phyloP scores from a whole-genome alignment of 768 basidiomycete genomes.

The Phanerochaete sordida region DNA sequence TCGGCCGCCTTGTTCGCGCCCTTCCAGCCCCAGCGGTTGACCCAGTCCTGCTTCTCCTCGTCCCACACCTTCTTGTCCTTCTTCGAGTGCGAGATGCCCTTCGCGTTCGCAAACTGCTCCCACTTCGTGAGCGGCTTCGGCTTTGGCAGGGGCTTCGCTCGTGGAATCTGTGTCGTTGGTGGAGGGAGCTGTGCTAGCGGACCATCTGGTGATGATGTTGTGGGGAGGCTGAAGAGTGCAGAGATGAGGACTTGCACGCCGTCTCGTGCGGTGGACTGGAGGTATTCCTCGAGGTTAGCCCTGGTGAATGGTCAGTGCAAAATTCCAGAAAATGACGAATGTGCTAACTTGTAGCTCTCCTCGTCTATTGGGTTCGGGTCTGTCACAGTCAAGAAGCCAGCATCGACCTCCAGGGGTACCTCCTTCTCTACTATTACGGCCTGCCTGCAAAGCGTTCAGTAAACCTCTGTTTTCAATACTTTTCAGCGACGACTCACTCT shows the following conservation, averaged over 20 bases:
- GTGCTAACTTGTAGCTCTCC: conserved; percentile 73
- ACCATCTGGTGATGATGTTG: conserved; percentile 69
- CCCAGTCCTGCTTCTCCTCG: conserved; percentile 92
- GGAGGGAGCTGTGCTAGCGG: conserved; percentile 80
- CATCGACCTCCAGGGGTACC: conserved; percentile 74
- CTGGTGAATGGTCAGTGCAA: conserved; percentile 32
- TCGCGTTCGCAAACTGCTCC: conserved; percentile 92
- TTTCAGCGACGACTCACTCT: conserved; percentile 43
- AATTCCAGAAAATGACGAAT: not conserved
- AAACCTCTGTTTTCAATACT: not conserved
- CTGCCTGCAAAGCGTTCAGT: conserved; percentile 41
- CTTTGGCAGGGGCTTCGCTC: conserved; percentile 90
- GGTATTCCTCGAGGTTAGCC: conserved; percentile 74
- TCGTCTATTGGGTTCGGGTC: conserved; percentile 86
- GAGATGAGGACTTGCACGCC: conserved; percentile 80
- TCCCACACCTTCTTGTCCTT: conserved; percentile 88
- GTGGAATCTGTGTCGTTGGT: conserved; percentile 74
- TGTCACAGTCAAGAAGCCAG: conserved; percentile 79
- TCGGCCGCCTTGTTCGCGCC: conserved; percentile 88
- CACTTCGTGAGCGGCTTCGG: conserved; percentile 93
- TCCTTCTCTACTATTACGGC: conserved; percentile 73
- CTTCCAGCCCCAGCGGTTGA: conserved; percentile 83
- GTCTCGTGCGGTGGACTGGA: conserved; percentile 74
- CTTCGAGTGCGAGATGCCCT: conserved; percentile 83
- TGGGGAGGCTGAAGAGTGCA: conserved; percentile 80